phyloP scores from a whole-genome alignment of 495 filamentous ascomycete genomes.

The Penicillium ucsense region DNA sequence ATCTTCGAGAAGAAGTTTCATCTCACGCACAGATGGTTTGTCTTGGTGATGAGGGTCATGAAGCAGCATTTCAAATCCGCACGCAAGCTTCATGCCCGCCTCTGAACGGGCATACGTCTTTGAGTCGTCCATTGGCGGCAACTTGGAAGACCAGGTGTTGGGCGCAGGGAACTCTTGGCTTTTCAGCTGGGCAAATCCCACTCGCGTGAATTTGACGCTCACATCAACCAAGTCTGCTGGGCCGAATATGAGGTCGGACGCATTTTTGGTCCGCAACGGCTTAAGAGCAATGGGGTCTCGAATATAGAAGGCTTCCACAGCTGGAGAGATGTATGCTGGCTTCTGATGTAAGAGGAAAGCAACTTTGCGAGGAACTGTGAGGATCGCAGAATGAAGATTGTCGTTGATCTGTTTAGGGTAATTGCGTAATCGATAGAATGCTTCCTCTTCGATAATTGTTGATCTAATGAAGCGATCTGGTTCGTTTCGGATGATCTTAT shows the following conservation, averaged over 20 bases:
- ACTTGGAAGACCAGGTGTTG: slow-evolving; percentile 43
- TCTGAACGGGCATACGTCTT: slow-evolving; percentile 45
- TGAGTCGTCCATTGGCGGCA: slow-evolving; percentile 26
- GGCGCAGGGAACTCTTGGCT: slow-evolving; percentile 77
- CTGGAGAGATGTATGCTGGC: slow-evolving; percentile 67
- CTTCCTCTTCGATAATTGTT: slow-evolving; percentile 69
- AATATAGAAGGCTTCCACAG: slow-evolving; percentile 86
- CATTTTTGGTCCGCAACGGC: slow-evolving; percentile 46
- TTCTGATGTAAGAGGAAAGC: slow-evolving; percentile 69
- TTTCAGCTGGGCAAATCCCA: slow-evolving; percentile 83
- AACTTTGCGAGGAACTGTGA: slow-evolving; percentile 70
- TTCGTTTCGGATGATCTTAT: slow-evolving; percentile 42
- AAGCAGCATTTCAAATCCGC: slow-evolving; percentile 85
- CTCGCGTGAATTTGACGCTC: slow-evolving; percentile 71
- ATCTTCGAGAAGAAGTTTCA: slow-evolving; percentile 66
- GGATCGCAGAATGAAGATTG: slow-evolving; percentile 60
- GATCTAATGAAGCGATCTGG: slow-evolving; percentile 51
- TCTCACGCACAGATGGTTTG: slow-evolving; percentile 57
- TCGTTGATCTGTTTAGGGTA: slow-evolving; percentile 66
- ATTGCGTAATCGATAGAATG: slow-evolving; percentile 74
- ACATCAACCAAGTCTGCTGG: slow-evolving; percentile 72
- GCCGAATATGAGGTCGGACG: slow-evolving; percentile 47
- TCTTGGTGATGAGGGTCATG: slow-evolving; percentile 52
- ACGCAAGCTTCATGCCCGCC: slow-evolving; percentile 80
- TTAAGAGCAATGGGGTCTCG: slow-evolving; percentile 73